phyloP scores from a whole-genome alignment of 2,329 filamentous ascomycete genomes.

The Ceratocystis huliohia region DNA sequence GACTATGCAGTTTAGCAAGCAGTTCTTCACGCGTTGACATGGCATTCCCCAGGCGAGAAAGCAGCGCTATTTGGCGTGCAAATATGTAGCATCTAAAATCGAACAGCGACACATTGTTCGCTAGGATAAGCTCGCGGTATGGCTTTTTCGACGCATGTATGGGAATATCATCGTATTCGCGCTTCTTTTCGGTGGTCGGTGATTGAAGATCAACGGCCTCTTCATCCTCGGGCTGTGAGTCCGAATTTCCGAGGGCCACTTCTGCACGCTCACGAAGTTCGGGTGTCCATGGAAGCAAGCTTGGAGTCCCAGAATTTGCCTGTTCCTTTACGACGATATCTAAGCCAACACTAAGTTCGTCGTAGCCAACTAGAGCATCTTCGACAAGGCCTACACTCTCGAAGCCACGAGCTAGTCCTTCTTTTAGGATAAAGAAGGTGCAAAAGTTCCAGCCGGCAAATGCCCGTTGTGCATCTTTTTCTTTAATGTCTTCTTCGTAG shows the following conservation, averaged over 20 bases:
- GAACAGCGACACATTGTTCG: constrained; percentile 90
- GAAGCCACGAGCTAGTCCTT: constrained; percentile 83
- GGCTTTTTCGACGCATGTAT: constrained; percentile 57
- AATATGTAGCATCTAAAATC: constrained; percentile 95
- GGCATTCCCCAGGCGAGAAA: constrained; percentile 71
- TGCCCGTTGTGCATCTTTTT: constrained; percentile 75
- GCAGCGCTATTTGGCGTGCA: constrained; percentile 68
- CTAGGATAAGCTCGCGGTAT: constrained; percentile 82
- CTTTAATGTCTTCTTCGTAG: constrained; percentile 94
- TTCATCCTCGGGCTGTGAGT: constrained; percentile 26
- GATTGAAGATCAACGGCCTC: constrained; percentile 41
- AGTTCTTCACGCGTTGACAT: constrained; percentile 50
- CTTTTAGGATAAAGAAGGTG: constrained; percentile 96
- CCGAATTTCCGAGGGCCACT: constrained; percentile 7
- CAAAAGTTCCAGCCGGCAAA: constrained; percentile 98
- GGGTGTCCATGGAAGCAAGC: constrained; percentile 59
- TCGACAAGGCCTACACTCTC: constrained; percentile 94
- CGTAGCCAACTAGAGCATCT: constrained; percentile 87
- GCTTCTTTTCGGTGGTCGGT: constrained; percentile 27
- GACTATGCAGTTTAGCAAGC: constrained; percentile 47
- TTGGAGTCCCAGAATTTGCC: constrained; percentile 42
- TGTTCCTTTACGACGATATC: constrained; percentile 73
- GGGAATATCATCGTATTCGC: constrained; percentile 36
- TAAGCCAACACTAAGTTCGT: constrained; percentile 79
- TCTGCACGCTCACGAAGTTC: constrained; percentile 53